Base-by-base conservation (phyloP, 352 stramenopile genomes). In the Pythium sp. region DNA sequence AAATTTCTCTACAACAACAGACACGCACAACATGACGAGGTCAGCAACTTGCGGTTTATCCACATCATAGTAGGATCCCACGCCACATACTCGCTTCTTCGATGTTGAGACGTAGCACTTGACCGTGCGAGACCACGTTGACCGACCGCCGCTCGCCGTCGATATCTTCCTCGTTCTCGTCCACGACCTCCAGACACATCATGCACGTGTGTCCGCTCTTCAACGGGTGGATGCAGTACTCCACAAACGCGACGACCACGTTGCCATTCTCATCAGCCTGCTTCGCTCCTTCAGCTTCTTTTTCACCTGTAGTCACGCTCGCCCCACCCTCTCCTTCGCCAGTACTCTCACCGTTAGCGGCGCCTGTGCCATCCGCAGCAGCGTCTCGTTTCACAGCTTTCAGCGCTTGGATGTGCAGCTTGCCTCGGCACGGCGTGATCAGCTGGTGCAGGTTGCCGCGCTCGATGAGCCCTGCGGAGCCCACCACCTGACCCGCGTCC, bases 51-150 rank as follows among this genome's bases (percentile, higher is more conserved):
- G 18, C 18, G 24, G 43, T 11, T 84, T 93, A 69, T 84, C 86
- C 72, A 90, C 59, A 30, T 22, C 5, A 22, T 22, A 22, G 38
- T 22, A 28, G 3, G 12, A 54, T 14, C 15, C 0, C 74, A 89
- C 64, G 41, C 63, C 62, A 80, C 84, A 86, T 75, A 97, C 95
- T 85, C 89, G 97, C 73, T 99, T 99, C 91, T 85, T 99, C 66
- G 73, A 99, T 78, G 85, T 99, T 92, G 75, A 98, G 62, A 76
- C 95, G 75, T 84, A 99, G 84, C 79, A 98, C 71, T 97, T 94
- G 86, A 49, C 86, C 86, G 56, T 94, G 84, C 7, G 84, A 92
- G 0, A 94, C 77, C n/a, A 94, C 83, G 63, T 88, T 94, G 15
- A 94, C 86, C 6, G 84, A 90, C 49, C 61, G 63, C 20, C 66